A percentile compares a stretch with the other conserved stretches of the same genome.
Evolutionary conservation across 2,329 filamentous ascomycete genomes (phyloP).

Genomic region (Pseudogymnoascus sp.): DNA sequence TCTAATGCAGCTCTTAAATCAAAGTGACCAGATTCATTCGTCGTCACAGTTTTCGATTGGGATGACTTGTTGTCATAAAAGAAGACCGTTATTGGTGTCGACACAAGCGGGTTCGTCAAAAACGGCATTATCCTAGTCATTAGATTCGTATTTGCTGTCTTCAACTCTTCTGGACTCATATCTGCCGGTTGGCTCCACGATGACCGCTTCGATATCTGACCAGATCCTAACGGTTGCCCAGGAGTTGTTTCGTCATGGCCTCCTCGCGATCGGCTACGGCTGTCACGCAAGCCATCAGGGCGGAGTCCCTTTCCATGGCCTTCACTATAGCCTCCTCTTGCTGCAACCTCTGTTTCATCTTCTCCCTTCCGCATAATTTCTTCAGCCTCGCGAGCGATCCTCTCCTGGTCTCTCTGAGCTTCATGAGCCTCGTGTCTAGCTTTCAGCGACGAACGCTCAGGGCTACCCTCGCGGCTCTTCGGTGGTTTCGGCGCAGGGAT

Average conservation of each 20-base stretch:
- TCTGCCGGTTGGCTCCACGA: slow-evolving; percentile 39
- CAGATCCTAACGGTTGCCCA: slow-evolving; percentile 19
- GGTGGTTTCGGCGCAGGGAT: slow-evolving; percentile 57
- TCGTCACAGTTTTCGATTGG: slow-evolving; percentile 74
- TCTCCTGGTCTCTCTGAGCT: slow-evolving; percentile 49
- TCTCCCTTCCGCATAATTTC: slow-evolving; percentile 67
- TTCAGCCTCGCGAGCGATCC: slow-evolving; percentile 67
- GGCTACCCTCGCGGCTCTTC: slow-evolving; percentile 24
- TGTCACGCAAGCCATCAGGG: slow-evolving; percentile 23
- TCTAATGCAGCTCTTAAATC: slow-evolving; percentile 69
- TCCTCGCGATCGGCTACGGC: slow-evolving; percentile 14
- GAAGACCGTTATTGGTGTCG: slow-evolving; percentile 78
- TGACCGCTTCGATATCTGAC: slow-evolving; percentile 37
- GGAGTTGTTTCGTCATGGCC: neutral
- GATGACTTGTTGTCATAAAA: slow-evolving; percentile 86
- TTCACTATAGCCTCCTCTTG: slow-evolving; percentile 68
- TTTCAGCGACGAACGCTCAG: slow-evolving; percentile 22
- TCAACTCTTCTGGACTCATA: slow-evolving; percentile 68
- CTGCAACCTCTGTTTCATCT: slow-evolving; percentile 62
- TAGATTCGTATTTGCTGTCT: slow-evolving; percentile 74
- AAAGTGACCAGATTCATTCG: slow-evolving; percentile 87
- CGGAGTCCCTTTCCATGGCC: slow-evolving; percentile 42
- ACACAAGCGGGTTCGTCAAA: slow-evolving; percentile 71
- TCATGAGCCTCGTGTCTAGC: slow-evolving; percentile 38
- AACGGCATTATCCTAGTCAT: slow-evolving; percentile 86